These are phyloP conservation scores for Melastoma malabathricum DNA, from an alignment of 345 rosid genomes.

Conservation along the genomic window DNA sequence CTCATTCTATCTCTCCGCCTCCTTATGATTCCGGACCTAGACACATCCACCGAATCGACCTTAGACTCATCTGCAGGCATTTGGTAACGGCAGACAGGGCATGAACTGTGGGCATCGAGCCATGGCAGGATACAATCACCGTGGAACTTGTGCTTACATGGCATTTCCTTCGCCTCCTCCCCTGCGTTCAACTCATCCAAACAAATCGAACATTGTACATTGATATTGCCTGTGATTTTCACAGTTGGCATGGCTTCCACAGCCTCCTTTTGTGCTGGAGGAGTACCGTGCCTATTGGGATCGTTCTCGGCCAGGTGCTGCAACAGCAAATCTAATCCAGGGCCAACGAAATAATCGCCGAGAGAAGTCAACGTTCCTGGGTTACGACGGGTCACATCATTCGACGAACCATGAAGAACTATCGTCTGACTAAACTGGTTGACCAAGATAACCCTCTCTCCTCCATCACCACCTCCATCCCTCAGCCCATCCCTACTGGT, in stretches of 20 bases:
- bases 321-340: slow-evolving; percentile 62
- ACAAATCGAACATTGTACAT: slow-evolving; percentile 61
- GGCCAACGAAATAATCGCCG: slow-evolving; percentile 76
- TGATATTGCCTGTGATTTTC: slow-evolving; percentile 23
- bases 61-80: slow-evolving; percentile 65
- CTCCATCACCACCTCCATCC: slow-evolving; percentile 14
- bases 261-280: slow-evolving; percentile 66
- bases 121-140: slow-evolving; percentile 66
- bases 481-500: slow-evolving; percentile 8
- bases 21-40: slow-evolving; percentile 13
- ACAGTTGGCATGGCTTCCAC: slow-evolving; percentile 49
- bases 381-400: slow-evolving; percentile 33
- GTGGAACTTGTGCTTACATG: slow-evolving; percentile 84
- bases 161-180: slow-evolving; percentile 63
- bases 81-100: slow-evolving; percentile 79
- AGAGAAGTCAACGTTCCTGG: slow-evolving; percentile 41
- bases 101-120: slow-evolving; percentile 88
- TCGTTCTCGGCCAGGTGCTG: slow-evolving; percentile 75
- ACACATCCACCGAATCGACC: slow-evolving; percentile 25
- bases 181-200: slow-evolving; percentile 70
- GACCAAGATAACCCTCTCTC: slow-evolving; percentile 33
- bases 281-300: slow-evolving; percentile 66
- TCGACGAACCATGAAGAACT: slow-evolving; percentile 42
- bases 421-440: slow-evolving; percentile 35
- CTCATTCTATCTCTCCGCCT: slow-evolving; percentile 21